Evolutionary conservation across 108 stramenopile species (phyloP).

Genomic region (Cyclotella sp.): DNA sequence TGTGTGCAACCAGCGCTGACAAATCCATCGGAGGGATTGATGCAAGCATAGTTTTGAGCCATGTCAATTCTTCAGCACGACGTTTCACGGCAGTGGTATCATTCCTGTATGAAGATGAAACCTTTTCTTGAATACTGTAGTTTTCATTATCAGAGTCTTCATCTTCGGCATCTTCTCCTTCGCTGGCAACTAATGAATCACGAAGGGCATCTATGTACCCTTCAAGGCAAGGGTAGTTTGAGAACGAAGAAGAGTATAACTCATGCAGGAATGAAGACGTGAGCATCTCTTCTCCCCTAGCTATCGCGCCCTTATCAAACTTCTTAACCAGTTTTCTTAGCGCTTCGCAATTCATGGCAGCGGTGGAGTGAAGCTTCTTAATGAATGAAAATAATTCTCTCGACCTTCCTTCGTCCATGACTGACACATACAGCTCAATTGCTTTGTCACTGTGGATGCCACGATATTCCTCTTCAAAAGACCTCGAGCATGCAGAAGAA

Average conservation of each 20-base stretch:
- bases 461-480: conserved; percentile 27
- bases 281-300: conserved; percentile 50
- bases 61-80: conserved; percentile 43
- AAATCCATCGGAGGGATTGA: conserved; percentile 30
- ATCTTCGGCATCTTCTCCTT: conserved; percentile 39
- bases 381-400: conserved; percentile 48
- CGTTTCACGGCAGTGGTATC: conserved; percentile 40
- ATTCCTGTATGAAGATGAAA: conserved; percentile 13
- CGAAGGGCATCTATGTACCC: conserved; percentile 58
- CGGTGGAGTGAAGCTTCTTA: conserved; percentile 54
- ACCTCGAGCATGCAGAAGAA: conserved; percentile 2
- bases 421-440: conserved; percentile 31
- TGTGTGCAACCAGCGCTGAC: conserved; percentile 68
- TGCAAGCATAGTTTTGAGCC: conserved; percentile 45
- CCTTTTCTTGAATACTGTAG: conserved; percentile 30
- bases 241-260: conserved; percentile 62
- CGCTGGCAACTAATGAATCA: conserved; percentile 43
- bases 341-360: conserved; percentile 69
- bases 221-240: conserved; percentile 54
- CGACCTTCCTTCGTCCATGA: conserved; percentile 40
- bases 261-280: conserved; percentile 58
- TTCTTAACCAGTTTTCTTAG: conserved; percentile 81
- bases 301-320: conserved; percentile 64
- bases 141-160: conserved; percentile 34
- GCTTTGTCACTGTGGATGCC: conserved; percentile 40